A percentile compares a stretch with the other conserved stretches of the same genome.
Evolutionary conservation across 306 rosid species (phyloP).

Genomic region (Castanea crenata): DNA sequence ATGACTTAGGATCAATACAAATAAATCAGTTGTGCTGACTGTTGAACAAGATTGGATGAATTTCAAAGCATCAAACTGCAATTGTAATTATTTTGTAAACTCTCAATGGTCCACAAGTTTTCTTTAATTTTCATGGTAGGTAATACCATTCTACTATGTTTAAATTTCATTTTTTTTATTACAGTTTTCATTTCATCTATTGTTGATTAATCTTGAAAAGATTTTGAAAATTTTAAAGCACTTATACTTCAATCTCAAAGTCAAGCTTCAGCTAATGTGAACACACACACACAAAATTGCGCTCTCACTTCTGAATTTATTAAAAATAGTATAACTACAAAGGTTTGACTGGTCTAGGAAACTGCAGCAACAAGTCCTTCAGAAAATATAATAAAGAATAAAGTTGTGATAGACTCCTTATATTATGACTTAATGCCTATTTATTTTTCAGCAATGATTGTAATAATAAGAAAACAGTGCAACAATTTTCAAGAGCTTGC

Average conservation of each 20-base stretch:
- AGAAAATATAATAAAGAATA: slow-evolving; percentile 3
- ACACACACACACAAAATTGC: neutral
- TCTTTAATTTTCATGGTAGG: neutral
- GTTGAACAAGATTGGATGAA: neutral
- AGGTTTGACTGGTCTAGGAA: neutral
- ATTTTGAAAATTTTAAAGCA: neutral
- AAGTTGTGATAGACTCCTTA: slow-evolving; percentile 5
- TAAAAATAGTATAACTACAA: neutral
- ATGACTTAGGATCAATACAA: neutral
- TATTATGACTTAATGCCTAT: slow-evolving; percentile 10
- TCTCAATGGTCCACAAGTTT: neutral
- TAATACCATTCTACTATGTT: neutral
- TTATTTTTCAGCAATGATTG: slow-evolving; percentile 7
- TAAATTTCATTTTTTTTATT: neutral
- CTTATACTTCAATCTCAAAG: neutral
- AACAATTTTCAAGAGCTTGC: slow-evolving; percentile 21
- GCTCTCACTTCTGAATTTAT: neutral
- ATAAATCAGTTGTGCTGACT: neutral
- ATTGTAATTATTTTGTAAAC: neutral
- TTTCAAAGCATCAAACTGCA: neutral
- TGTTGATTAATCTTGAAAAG: slow-evolving; percentile 13
- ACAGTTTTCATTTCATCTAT: slow-evolving; percentile 4
- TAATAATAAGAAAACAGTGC: slow-evolving; percentile 10
- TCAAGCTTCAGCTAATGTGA: neutral
- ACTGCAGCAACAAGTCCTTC: slow-evolving; percentile 3